phyloP scores from a whole-genome alignment of 192 early-diverging fungal species.

The Linnemannia schmuckeri region DNA sequence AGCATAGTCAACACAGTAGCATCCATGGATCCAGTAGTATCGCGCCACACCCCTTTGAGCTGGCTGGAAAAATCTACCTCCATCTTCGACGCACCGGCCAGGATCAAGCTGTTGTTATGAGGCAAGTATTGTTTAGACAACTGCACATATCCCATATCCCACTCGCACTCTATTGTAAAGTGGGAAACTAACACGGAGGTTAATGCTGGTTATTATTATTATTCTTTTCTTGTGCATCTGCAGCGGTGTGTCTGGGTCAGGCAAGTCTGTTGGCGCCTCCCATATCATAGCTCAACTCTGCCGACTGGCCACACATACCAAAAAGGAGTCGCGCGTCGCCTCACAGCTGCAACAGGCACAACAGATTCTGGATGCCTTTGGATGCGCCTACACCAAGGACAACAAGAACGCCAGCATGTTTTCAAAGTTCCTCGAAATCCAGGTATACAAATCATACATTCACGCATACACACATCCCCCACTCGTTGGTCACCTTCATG shows the following conservation, averaged over 20 bases:
- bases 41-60: slow-evolving; percentile 75
- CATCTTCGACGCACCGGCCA: slow-evolving; percentile 76
- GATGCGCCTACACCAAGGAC: slow-evolving; percentile 71
- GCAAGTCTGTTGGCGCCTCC: slow-evolving; percentile 83
- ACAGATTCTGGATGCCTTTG: slow-evolving; percentile 85
- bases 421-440: slow-evolving; percentile 89
- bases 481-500: background rate
- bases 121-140: slow-evolving; percentile 42
- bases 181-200: background rate
- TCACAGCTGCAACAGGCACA: slow-evolving; percentile 77
- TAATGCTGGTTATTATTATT: background rate
- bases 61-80: slow-evolving; percentile 78
- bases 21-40: slow-evolving; percentile 32
- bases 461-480: background rate
- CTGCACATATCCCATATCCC: background rate
- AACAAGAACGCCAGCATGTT: slow-evolving; percentile 80
- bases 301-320: slow-evolving; percentile 78
- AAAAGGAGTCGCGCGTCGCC: slow-evolving; percentile 81
- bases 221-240: background rate
- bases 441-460: slow-evolving; percentile 49
- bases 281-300: slow-evolving; percentile 82
- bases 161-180: background rate
- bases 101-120: slow-evolving; percentile 76
- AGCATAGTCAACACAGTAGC: slow-evolving; percentile 47
- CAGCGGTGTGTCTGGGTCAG: slow-evolving; percentile 89